Evolutionary conservation across 2,329 filamentous ascomycete species (phyloP).

Genomic region (Tolypocladium cylindrosporum): DNA sequence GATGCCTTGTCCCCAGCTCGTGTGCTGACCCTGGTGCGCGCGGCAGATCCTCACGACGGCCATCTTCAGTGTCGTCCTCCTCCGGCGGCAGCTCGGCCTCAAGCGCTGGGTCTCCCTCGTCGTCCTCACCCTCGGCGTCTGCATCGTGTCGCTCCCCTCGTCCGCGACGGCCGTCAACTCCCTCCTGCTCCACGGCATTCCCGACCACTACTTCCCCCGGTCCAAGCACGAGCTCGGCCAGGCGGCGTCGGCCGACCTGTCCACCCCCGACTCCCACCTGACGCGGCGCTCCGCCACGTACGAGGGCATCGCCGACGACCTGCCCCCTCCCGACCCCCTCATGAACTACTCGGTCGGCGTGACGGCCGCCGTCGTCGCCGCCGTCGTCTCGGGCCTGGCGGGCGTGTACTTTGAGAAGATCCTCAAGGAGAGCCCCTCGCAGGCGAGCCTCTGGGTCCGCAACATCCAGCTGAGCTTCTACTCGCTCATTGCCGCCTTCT

Average conservation of each 20-base stretch:
- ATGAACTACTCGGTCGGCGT: constrained; percentile 78
- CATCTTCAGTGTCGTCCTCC: constrained; percentile 70
- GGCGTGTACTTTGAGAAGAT: constrained; percentile 88
- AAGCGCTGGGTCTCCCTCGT: constrained; percentile 75
- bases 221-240: constrained; percentile 70
- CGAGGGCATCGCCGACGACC: constrained; percentile 66
- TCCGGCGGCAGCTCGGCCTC: constrained; percentile 58
- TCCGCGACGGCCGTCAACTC: constrained; percentile 43
- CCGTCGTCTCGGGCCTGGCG: constrained; percentile 71
- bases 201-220: constrained; percentile 63
- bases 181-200: constrained; percentile 52
- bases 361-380: constrained; percentile 66
- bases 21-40: neutral
- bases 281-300: constrained; percentile 75
- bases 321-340: constrained; percentile 32
- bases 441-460: constrained; percentile 80
- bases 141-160: constrained; percentile 71
- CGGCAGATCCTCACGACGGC: constrained; percentile 75
- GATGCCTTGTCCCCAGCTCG: neutral
- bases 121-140: constrained; percentile 71
- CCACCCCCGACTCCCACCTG: constrained; percentile 13
- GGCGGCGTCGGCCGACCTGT: constrained; percentile 13
- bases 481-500: constrained; percentile 78
- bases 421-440: constrained; percentile 69
- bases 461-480: constrained; percentile 95